phyloP scores from a whole-genome alignment of 2,329 filamentous ascomycete genomes.

The Curvularia spicifera region DNA sequence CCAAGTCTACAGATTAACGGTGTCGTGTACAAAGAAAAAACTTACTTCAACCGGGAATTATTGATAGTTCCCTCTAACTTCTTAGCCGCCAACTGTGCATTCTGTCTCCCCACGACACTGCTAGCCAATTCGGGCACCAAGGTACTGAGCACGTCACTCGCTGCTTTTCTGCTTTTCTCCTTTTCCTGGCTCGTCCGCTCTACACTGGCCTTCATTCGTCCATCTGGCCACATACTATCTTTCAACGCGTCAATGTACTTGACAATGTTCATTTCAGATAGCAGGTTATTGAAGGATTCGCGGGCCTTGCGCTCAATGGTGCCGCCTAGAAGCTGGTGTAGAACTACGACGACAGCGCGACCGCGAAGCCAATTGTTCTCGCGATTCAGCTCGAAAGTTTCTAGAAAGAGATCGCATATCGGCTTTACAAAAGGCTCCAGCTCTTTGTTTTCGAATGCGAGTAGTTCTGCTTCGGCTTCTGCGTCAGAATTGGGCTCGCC shows the following conservation, averaged over 20 bases:
- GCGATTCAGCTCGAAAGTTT: slow-evolving; percentile 91
- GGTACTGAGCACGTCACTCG: slow-evolving; percentile 85
- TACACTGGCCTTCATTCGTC: slow-evolving; percentile 57
- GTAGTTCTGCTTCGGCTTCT: slow-evolving; percentile 92
- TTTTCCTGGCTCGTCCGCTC: slow-evolving; percentile 75
- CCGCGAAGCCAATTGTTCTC: slow-evolving; percentile 98
- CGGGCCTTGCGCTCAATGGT: slow-evolving; percentile 96
- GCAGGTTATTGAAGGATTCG: slow-evolving; percentile 75
- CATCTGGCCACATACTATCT: slow-evolving; percentile 82
- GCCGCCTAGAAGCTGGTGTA: slow-evolving; percentile 93
- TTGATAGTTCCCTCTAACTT: slow-evolving; percentile 91
- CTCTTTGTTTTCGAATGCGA: slow-evolving; percentile 82
- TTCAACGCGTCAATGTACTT: slow-evolving; percentile 76
- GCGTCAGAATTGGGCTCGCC: slow-evolving; percentile 59
- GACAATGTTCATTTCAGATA: slow-evolving; percentile 79
- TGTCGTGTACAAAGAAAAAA: neutral
- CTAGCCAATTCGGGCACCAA: slow-evolving; percentile 89
- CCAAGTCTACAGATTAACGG: neutral
- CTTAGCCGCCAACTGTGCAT: slow-evolving; percentile 87
- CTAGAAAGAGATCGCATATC: slow-evolving; percentile 96
- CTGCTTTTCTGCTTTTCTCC: slow-evolving; percentile 81
- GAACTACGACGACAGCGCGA: slow-evolving; percentile 90
- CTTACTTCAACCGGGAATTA: slow-evolving; percentile 84
- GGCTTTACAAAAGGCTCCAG: slow-evolving; percentile 96
- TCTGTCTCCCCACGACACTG: slow-evolving; percentile 89